phyloP scores from a whole-genome alignment of 1,284 basidiomycete genomes.

The Fomitopsis schrenkii region DNA sequence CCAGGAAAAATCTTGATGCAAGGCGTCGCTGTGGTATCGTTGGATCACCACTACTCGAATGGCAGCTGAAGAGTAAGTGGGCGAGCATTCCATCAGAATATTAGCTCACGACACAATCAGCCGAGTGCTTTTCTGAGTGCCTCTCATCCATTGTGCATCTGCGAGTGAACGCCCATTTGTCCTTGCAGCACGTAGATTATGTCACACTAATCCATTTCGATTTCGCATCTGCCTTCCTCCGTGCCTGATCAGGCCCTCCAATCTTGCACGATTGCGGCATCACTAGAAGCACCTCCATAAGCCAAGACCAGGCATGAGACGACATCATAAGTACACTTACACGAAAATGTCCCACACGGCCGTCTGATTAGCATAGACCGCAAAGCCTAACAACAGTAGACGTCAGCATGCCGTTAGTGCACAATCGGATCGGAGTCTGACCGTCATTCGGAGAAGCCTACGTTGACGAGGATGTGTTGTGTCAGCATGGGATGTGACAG shows the following conservation, averaged over 20 bases:
- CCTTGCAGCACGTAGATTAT: conserved; percentile 1
- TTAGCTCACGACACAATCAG: not conserved
- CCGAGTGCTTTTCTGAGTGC: not conserved
- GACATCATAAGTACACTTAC: conserved; percentile 27
- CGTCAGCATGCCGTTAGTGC: not conserved
- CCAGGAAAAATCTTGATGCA: conserved; percentile 5
- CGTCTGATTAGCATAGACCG: conserved; percentile 52
- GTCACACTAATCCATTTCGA: conserved; percentile 1
- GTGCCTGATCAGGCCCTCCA: conserved; percentile 15
- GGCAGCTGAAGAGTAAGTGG: not conserved
- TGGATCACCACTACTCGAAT: not conserved
- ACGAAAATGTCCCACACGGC: conserved; percentile 47
- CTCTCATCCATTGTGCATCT: not conserved
- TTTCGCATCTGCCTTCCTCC: not conserved
- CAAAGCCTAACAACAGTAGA: conserved; percentile 22
- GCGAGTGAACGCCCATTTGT: not conserved
- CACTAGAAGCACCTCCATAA: conserved; percentile 12
- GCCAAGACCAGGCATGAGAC: conserved; percentile 3
- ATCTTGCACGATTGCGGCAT: conserved; percentile 35
- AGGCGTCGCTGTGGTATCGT: conserved; percentile 8
- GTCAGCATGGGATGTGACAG: conserved; percentile 9
- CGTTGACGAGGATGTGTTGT: not conserved
- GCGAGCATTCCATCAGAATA: not conserved
- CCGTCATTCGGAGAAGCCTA: conserved; percentile 55
- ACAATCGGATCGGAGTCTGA: conserved; percentile 18